phyloP scores from a whole-genome alignment of 1,284 basidiomycete genomes.

The Thecaphora thlaspeos region DNA sequence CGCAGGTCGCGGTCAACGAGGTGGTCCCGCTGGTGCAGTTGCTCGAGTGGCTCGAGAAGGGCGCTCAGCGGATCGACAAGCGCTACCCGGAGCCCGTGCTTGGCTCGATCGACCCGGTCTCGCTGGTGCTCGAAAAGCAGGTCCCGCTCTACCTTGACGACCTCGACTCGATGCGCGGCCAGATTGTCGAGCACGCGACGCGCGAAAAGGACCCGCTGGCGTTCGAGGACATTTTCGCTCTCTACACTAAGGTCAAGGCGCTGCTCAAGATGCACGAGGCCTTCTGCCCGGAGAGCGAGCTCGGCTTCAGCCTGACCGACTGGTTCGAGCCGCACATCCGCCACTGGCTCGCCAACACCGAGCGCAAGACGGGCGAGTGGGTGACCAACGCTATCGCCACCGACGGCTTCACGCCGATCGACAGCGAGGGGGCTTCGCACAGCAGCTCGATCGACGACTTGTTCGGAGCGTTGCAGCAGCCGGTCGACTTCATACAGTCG shows the following conservation, averaged over 20 bases:
- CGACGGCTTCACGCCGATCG: constrained; percentile 63
- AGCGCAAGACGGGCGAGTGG: constrained; percentile 89
- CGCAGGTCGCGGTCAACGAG: constrained; percentile 70
- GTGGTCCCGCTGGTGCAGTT: constrained; percentile 72
- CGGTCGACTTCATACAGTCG: constrained; percentile 81
- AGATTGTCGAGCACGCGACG: constrained; percentile 43
- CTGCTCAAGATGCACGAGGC: constrained; percentile 75
- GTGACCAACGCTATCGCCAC: constrained; percentile 61
- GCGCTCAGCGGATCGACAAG: constrained; percentile 77
- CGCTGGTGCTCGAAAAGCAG: constrained; percentile 71
- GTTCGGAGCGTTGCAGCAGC: constrained; percentile 88
- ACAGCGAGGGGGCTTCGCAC: constrained; percentile 71
- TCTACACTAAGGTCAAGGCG: constrained; percentile 75
- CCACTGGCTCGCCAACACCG: constrained; percentile 86
- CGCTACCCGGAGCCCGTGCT: constrained; percentile 78
- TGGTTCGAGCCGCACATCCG: constrained; percentile 87
- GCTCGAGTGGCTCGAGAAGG: constrained; percentile 85
- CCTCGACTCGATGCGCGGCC: constrained; percentile 60
- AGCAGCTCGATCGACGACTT: constrained; percentile 95
- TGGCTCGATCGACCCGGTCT: constrained; percentile 62
- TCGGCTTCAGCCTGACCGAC: constrained; percentile 35
- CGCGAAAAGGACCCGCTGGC: constrained; percentile 37
- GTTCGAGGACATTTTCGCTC: constrained; percentile 71
- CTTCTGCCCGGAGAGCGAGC: constrained; percentile 68
- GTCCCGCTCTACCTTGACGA: constrained; percentile 76